Base-by-base conservation (phyloP, 1,284 basidiomycete species). In the Cystobasidiaceae sp. region DNA sequence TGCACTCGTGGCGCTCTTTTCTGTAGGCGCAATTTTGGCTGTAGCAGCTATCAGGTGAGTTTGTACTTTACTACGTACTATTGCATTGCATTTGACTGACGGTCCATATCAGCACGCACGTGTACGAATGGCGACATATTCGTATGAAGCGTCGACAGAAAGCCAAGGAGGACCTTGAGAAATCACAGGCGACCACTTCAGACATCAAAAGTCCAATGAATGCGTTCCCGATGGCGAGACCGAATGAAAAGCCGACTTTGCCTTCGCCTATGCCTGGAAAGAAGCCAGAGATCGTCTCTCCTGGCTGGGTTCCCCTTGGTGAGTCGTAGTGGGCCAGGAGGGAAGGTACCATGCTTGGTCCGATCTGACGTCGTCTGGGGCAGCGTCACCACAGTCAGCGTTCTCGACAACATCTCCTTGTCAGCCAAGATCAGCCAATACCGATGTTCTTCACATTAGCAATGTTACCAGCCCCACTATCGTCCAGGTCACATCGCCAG, bases 151-250 rank as follows among this genome's bases (percentile, higher is more conserved):
- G 46, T n/a, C 30, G 49, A 25, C 27, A 32, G 43, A 52, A 49
- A 34, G 39, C 34, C 41, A 48, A 44, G 15, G 27, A 55, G 27
- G 61, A 56, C 28, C 49, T 54, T 28, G 61, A 64, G 32, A 56
- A 48, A 19, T 34, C 32, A 37, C n/a, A 21, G n/a, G 25, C 21
- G 17, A 17, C 13, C 17, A 54, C n/a, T n/a, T 27, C 46, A 8
- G 28, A 6, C 19, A 21, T 30, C 4, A 13, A 21, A 27, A 19
- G 17, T 9, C 9, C 32, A 33, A 4, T 30, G 46, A 3, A 17
- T 7, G 7, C 27, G 13, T 46, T 9, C 23, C 44, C 13, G 46
- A 19, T 49, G 46, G n/a, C 4, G 17, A 25, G 17, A 15, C 6
- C 7, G 17, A 19, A 17, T 25, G n/a, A 27, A 49, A 54, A 8